Evolutionary conservation across 441 rosid genomes (phyloP), one percentile per base, ranked within the genome.

Genomic region (Geranium incanum): DNA sequence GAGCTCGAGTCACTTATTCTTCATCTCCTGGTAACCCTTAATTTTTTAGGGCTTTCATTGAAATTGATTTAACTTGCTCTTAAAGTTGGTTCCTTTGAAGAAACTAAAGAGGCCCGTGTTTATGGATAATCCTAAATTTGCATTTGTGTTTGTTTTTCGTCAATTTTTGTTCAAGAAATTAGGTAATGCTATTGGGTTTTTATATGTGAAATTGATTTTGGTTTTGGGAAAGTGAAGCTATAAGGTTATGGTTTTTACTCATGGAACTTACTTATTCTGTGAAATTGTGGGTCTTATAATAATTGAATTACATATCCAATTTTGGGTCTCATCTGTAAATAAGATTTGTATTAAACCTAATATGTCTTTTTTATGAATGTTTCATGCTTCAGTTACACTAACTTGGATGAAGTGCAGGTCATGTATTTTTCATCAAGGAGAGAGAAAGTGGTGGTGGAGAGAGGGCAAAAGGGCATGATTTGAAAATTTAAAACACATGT

Each of bases 381-480:
- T 21, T 21, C 38, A 7, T 62, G 36, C 9, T 21, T 2, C 23
- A 23, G 23, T 12, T 62, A 21, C 37, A 62, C 66, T 62, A 23
- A 23, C 23, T 62, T 62, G 36, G 15, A 39, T 68, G 60, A 68
- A 68, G 68, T 77, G 79, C 83, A 90, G 96, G 83, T 3, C 94
- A 89, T 76, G 64, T 76, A 18, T 71, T 77, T 67, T 91, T 89
- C 80, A 78, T 93, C 76, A 81, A 80, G 78, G 90, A 88, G 33
- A 28, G 33, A 28, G 33, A 28, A 28, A 28, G 33, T 1, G 33
- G 33, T 28, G 33, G 33, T 28, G 33, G 33, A 28, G 33, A 1
- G 3, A 28, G 33, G 33, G 33, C 1, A 28, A 28, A 28, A 28
- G 33, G 33, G 33, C 3, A 28, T 28, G 33, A 2, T 28, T 28